Evolutionary conservation across 2,329 filamentous ascomycete species (phyloP).

Genomic region (Hypomyces rosellus): DNA sequence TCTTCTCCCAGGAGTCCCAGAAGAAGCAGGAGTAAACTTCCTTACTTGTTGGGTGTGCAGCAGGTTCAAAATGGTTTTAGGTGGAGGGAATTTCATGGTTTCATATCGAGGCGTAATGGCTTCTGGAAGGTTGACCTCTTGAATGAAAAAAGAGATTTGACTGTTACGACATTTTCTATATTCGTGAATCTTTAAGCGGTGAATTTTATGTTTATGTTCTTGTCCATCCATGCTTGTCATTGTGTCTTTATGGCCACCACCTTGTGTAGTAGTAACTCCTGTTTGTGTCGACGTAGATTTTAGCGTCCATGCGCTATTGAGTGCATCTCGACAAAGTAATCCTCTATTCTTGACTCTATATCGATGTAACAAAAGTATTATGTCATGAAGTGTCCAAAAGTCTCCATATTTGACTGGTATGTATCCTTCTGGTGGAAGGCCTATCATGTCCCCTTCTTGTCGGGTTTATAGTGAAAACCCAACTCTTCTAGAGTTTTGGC

Average conservation of each 20-base stretch:
- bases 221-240: background rate
- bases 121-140: slow-evolving; percentile 30
- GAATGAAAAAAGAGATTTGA: slow-evolving; percentile 30
- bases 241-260: background rate
- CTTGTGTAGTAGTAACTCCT: background rate
- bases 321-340: background rate
- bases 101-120: slow-evolving; percentile 33
- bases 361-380: background rate
- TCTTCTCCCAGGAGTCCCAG: slow-evolving; percentile 66
- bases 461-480: slow-evolving; percentile 54
- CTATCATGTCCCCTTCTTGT: background rate
- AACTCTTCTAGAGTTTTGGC: slow-evolving; percentile 65
- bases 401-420: no score
- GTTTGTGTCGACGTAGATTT: background rate
- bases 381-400: no score
- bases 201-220: background rate
- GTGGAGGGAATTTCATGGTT: slow-evolving; percentile 26
- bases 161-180: slow-evolving; percentile 10
- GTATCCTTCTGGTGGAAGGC: background rate
- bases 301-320: no score
- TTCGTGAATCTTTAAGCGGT: slow-evolving; percentile 6
- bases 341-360: background rate
- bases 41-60: slow-evolving; percentile 35
- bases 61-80: slow-evolving; percentile 20
- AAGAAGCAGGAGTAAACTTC: slow-evolving; percentile 34